phyloP scores from a whole-genome alignment of 257 asterid species.

The Solanum megistacrolobum region DNA sequence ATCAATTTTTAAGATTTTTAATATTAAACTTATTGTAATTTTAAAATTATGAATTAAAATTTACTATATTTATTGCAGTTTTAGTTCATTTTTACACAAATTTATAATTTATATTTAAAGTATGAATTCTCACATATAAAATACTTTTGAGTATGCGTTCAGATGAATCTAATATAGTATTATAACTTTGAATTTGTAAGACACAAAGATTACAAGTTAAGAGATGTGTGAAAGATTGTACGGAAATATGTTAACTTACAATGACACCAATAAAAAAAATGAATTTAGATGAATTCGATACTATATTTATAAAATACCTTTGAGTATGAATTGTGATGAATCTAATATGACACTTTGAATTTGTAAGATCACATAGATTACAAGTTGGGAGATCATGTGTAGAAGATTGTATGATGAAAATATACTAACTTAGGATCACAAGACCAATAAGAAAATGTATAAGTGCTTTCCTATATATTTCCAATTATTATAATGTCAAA shows the following conservation, averaged over 20 bases:
- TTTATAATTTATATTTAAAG: neutral
- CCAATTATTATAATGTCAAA: neutral
- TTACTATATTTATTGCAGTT: neutral
- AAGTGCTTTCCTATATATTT: slow-evolving; percentile 1
- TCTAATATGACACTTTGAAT: too few species aligned
- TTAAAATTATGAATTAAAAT: neutral
- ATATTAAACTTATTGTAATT: neutral
- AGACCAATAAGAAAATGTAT: slow-evolving; percentile 9
- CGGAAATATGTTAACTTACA: neutral
- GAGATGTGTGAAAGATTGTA: neutral
- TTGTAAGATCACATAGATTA: neutral
- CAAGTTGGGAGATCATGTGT: neutral
- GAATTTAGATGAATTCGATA: too few species aligned
- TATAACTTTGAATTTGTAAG: too few species aligned
- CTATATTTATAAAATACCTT: too few species aligned
- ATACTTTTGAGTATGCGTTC: neutral
- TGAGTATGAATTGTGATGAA: neutral
- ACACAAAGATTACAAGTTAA: neutral
- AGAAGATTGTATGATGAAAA: neutral
- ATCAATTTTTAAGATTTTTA: neutral
- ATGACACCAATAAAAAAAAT: neutral
- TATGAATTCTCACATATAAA: neutral
- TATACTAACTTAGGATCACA: neutral
- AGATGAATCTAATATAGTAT: too few species aligned
- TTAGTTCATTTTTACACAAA: neutral